Evolutionary conservation across 179 eudicot genomes (phyloP).

Genomic region (Carnegiea gigantea): DNA sequence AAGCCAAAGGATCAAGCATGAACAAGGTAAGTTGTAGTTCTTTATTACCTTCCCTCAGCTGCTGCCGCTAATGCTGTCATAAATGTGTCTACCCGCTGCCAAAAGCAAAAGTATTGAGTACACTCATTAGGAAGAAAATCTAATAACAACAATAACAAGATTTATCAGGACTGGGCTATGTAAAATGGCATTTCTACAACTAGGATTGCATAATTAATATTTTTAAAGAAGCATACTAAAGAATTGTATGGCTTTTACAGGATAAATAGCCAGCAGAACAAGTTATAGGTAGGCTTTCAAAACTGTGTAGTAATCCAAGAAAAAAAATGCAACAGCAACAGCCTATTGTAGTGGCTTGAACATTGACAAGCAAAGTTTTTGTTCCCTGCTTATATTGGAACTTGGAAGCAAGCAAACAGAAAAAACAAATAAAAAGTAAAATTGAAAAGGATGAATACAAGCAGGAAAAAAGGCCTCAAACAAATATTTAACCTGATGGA

Average conservation of each 20-base stretch:
- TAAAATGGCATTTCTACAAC: constrained; percentile 4
- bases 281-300: not conserved
- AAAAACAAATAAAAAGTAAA: not conserved
- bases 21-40: constrained; percentile 1
- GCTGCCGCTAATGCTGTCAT: constrained; percentile 61
- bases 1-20: not conserved
- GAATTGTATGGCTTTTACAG: not conserved
- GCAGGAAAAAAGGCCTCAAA: not conserved
- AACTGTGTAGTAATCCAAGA: not conserved
- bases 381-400: not conserved
- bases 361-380: not conserved
- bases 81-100: constrained; percentile 76
- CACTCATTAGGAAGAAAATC: not conserved
- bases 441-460: not conserved
- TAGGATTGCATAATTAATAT: not conserved
- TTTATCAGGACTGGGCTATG: not conserved
- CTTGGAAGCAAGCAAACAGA: not conserved
- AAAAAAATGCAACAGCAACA: too few relatives aligned
- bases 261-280: not conserved
- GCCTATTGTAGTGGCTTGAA: not conserved
- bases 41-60: constrained; percentile 77
- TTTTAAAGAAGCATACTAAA: not conserved
- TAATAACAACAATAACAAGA: constrained; percentile 3
- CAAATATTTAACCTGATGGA: not conserved
- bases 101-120: constrained; percentile 12